phyloP scores from a whole-genome alignment of 306 rosid genomes.

The Rosa chinensis region DNA sequence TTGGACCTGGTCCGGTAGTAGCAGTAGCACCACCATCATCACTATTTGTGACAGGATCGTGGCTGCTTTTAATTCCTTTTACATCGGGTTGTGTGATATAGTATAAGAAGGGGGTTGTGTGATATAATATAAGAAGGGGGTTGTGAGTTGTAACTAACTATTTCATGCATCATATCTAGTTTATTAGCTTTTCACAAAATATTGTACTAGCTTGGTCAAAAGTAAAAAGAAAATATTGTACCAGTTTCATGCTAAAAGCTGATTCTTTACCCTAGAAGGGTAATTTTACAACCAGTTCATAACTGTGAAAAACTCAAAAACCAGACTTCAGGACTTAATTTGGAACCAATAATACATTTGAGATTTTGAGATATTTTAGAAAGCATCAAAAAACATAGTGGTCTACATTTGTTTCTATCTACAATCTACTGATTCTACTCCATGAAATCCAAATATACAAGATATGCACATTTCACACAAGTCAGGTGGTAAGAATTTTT shows the following conservation, averaged over 20 bases:
- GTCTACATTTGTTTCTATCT: not conserved
- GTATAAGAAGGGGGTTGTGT: not conserved
- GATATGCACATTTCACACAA: not conserved
- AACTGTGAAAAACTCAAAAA: not conserved
- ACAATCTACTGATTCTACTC: not conserved
- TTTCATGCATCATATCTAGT: not conserved
- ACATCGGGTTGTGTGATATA: constrained; percentile 18
- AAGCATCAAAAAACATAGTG: not conserved
- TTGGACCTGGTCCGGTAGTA: constrained; percentile 22
- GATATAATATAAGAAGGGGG: constrained; percentile 2
- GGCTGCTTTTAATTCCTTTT: constrained; percentile 26
- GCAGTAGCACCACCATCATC: constrained; percentile 10
- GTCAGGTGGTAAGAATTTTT: not conserved
- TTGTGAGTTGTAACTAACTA: not conserved
- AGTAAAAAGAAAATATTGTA: not conserved
- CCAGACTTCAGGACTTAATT: not conserved
- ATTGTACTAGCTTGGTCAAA: not conserved
- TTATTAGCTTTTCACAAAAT: too few relatives aligned
- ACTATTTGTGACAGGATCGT: constrained; percentile 42
- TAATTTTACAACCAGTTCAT: not conserved
- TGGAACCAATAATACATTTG: constrained; percentile 1
- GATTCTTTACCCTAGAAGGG: not conserved
- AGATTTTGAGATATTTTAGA: constrained; percentile 8
- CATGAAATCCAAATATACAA: not conserved
- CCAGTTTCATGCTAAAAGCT: not conserved